These are phyloP conservation scores for Endocladia muricata DNA, from an alignment of 31 red algal species.

Conservation along the genomic window DNA sequence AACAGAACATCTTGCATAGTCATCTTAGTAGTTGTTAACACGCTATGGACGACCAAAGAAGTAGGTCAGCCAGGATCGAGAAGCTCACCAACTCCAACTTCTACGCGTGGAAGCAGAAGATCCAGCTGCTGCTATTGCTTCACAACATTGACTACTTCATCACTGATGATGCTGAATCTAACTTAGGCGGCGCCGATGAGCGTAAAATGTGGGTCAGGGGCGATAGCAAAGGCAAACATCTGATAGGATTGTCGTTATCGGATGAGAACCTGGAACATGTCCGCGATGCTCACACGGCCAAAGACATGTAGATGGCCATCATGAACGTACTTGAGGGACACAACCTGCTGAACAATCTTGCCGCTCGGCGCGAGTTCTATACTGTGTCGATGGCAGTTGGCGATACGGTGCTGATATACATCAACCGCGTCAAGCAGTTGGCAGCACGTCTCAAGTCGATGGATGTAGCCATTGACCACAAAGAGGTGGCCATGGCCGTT, in stretches of 20 bases:
- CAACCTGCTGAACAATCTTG: constrained; percentile 5
- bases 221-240: constrained; percentile 1
- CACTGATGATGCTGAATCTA: not conserved
- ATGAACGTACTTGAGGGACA: not conserved
- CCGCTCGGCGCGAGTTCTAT: not conserved
- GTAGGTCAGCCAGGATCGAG: constrained; percentile 11
- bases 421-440: constrained; percentile 11
- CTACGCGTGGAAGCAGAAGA: constrained; percentile 24
- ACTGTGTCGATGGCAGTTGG: not conserved
- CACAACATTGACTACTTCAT: not conserved
- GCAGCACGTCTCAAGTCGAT: constrained; percentile 22
- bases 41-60: not conserved
- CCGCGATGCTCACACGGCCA: not conserved
- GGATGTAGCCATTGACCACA: not conserved
- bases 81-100: constrained; percentile 24
- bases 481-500: constrained; percentile 5
- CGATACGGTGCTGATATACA: not conserved
- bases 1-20: not conserved
- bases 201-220: not conserved
- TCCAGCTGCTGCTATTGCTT: not conserved
- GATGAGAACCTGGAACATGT: constrained; percentile 16
- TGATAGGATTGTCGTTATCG: constrained; percentile 14
- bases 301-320: not conserved
- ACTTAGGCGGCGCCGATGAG: not conserved
- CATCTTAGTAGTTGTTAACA: not conserved